A percentile compares a stretch with the other conserved stretches of the same genome.
Conservation (phyloP, 2,329 filamentous ascomycete species). For the Colletotrichum lindemuthianum region DNA sequence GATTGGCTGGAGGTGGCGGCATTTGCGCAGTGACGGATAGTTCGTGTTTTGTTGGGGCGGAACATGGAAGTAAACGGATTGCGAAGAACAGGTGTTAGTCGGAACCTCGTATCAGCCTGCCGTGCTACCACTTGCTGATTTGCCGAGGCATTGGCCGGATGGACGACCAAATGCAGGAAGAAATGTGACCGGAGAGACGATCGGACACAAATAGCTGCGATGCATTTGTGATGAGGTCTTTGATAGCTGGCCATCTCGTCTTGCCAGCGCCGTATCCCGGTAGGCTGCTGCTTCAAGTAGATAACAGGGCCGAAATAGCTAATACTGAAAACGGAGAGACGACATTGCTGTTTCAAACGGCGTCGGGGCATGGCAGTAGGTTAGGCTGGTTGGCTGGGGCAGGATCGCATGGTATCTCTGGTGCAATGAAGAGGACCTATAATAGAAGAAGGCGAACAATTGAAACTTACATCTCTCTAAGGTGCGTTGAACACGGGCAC, state of each 20-base stretch:
- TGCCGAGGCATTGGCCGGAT: neutral
- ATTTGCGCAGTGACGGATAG: neutral
- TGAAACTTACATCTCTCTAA: no score
- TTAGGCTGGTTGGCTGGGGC: no score
- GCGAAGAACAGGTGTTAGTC: neutral
- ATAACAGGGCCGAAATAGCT: no score
- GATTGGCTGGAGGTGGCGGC: slow-evolving; percentile 4
- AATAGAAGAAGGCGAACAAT: no score
- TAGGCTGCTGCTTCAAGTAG: no score
- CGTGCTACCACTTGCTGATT: no score
- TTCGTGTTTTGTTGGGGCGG: slow-evolving; percentile 24
- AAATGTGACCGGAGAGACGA: neutral
- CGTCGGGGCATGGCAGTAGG: neutral
- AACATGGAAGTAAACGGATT: neutral
- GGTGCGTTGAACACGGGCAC: no score
- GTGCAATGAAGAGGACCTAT: no score
- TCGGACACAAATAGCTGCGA: neutral
- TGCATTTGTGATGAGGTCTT: slow-evolving; percentile 10
- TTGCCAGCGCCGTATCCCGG: no score
- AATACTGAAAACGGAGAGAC: slow-evolving; percentile 2
- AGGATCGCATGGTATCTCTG: no score
- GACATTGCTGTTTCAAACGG: slow-evolving; percentile 31
- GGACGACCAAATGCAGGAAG: no score
- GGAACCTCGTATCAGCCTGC: no score
- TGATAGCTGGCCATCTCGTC: neutral